Base-by-base conservation (phyloP, 495 filamentous ascomycete species). In the Cercophora scortea region DNA sequence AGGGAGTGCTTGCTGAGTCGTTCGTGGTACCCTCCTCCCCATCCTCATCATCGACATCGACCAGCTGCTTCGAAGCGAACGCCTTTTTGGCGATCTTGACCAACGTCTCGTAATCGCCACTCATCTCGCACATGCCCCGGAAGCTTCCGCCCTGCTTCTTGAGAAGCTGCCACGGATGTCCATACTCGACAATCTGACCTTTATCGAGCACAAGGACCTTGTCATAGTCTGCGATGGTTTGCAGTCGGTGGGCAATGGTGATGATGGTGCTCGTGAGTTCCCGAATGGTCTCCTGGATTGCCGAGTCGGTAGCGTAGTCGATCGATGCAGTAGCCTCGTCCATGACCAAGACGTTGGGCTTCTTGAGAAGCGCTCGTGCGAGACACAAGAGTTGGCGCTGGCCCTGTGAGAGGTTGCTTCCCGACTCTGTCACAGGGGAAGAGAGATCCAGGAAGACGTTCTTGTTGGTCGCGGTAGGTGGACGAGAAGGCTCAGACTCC, bases 241-340 rank as follows among this genome's bases (percentile, higher is more conserved):
- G 89, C 51, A 99, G 76, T 11, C 94, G 84, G 68, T 99, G 94
- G n/a, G 94, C 94, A 59, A 99, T 97, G 0, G 94, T 97, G 62
- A 95, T 90, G 65, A 94, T 95, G 10, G 94, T 99, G 70, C 85
- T 90, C 41, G 85, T 84, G 39, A 97, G 75, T 64, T 96, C 89
- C 38, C 89, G 85, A 52, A 99, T 87, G 0, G 94, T 96, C 51
- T 87, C 88, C 67, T 99, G 94, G 63, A 99, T 97, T 69, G 96
- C 96, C 53, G 82, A 73, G 61, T 99, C 94, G 13, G 93, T 99
- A 35, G 83, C 84, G 69, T 97, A 97, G 75, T 99, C 94, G 64
- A 99, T 97, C 1, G 89, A 95, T 0, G 93, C 94, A 6, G 94
- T 99, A 15, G 94, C 94, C 74, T 99, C 94, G 69, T 99, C 94